A percentile compares a stretch with the other conserved stretches of the same genome.
phyloP scores from a whole-genome alignment of 441 rosid genomes.

The Populus hybrid region DNA sequence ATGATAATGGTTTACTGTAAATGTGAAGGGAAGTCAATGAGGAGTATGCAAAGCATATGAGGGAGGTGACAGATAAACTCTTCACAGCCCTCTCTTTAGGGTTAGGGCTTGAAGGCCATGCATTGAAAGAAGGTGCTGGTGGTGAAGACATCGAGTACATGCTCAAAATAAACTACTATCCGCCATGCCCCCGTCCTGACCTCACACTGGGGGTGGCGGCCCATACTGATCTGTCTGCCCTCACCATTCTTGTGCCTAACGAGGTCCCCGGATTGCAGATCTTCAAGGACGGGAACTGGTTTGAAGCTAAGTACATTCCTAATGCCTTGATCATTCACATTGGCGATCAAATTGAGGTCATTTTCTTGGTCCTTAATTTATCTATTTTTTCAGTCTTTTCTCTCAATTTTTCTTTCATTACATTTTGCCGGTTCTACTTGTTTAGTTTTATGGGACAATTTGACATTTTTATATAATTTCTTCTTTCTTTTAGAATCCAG shows the following conservation, averaged over 20 bases:
- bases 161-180: conserved; percentile 12
- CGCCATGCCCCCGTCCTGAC: conserved; percentile 84
- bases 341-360: conserved; percentile 86
- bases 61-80: conserved; percentile 47
- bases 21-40: conserved; percentile 60
- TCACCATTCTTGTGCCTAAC: conserved; percentile 80
- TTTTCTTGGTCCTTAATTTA: background rate
- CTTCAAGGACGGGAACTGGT: conserved; percentile 67
- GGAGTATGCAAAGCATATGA: conserved; percentile 49
- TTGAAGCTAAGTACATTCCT: conserved; percentile 68
- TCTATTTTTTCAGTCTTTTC: background rate
- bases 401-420: background rate
- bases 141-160: conserved; percentile 37
- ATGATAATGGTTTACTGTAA: no score
- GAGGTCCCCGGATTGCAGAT: conserved; percentile 85
- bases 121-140: conserved; percentile 52
- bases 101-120: conserved; percentile 48
- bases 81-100: conserved; percentile 48
- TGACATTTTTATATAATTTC: background rate
- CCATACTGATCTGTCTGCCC: conserved; percentile 66
- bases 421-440: no score
- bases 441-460: no score
- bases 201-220: conserved; percentile 72
- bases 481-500: no score
- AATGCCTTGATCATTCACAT: conserved; percentile 71